Conservation (phyloP, 352 stramenopile genomes). For the Pythium chondricola region DNA sequence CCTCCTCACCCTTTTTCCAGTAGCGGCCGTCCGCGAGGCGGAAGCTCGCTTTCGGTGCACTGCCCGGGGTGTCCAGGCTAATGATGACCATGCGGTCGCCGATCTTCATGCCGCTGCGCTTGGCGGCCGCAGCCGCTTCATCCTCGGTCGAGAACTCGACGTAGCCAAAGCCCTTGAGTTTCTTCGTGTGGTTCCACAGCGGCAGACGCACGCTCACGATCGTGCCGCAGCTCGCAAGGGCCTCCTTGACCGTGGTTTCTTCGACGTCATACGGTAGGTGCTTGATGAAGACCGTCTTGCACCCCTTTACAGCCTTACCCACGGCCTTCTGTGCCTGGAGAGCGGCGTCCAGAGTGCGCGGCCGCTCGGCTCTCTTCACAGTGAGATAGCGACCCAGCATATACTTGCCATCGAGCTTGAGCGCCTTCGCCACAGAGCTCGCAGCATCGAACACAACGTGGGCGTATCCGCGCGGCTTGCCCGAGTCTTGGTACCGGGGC, state of each 20-base stretch:
- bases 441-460: constrained; percentile 90
- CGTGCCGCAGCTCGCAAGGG: constrained; percentile 82
- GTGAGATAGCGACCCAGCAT: constrained; percentile 88
- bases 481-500: constrained; percentile 90
- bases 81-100: constrained; percentile 87
- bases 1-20: constrained; percentile 85
- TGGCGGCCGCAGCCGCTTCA: constrained; percentile 57
- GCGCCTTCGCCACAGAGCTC: constrained; percentile 61
- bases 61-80: constrained; percentile 87
- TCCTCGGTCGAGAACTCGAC: constrained; percentile 82
- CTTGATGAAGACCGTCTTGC: constrained; percentile 85
- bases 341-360: constrained; percentile 60
- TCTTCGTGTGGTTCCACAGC: constrained; percentile 91
- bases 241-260: constrained; percentile 76
- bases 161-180: constrained; percentile 96
- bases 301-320: constrained; percentile 75
- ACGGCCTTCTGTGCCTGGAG: constrained; percentile 59
- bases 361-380: constrained; percentile 74
- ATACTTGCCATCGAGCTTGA: constrained; percentile 87
- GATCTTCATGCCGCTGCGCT: constrained; percentile 83
- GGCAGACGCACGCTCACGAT: constrained; percentile 92
- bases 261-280: constrained; percentile 87
- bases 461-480: constrained; percentile 85
- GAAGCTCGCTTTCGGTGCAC: constrained; percentile 90
- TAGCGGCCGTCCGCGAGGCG: constrained; percentile 76